Base-by-base conservation (phyloP, 192 early-diverging fungal genomes). In the Podila horticola region DNA sequence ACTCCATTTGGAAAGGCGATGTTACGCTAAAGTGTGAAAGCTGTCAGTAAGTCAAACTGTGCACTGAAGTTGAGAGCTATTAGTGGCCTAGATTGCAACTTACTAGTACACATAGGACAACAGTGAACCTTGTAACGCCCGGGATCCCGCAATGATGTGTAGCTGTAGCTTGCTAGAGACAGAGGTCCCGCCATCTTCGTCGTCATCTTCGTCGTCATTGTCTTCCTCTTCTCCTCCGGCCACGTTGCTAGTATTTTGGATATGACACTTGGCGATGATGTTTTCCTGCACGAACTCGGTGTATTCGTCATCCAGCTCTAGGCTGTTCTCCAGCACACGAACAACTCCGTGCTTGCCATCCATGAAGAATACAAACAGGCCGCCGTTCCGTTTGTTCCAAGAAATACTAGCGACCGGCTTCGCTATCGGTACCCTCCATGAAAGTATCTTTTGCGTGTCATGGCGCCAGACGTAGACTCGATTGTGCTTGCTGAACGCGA, bases 281-380 rank as follows among this genome's bases (percentile, higher is more conserved):
- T 9, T 50, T 15, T 73, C 65, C 31, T 64, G 28, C 5, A 81
- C 41, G 41, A 64, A 81, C 6, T 81, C 77, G 1, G 52, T 34
- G 12, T 29, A 34, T 10, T 73, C 77, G 0, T 73, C 71, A 29
- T 81, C 66, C 6, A 69, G 24, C 8, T 20, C 51, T 1, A 81
- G 22, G 1, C 30, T 55, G 9, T 67, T 65, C 17, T 58, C 51
- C 2, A 51, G 28, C 11, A 72, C 24, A 26, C 26, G 62, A 2
- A 81, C 28, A 17, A 81, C 71, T 58, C 50, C 29, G 45, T 81
- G 77, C 31, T 81, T 81, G 30, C 77, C 77, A 28, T 81, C 77
- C 77, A 81, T 81, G 57, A 81, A 81, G 50, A 81, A 73, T 0
- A 73, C 71, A 34, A 64, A 55, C 2, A 81, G 2, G 15, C 41